Percentiles rank a stretch among this genome's conserved stretches.
phyloP scores from a whole-genome alignment of 106 monocot genomes.

The Dendrobium officinale region DNA sequence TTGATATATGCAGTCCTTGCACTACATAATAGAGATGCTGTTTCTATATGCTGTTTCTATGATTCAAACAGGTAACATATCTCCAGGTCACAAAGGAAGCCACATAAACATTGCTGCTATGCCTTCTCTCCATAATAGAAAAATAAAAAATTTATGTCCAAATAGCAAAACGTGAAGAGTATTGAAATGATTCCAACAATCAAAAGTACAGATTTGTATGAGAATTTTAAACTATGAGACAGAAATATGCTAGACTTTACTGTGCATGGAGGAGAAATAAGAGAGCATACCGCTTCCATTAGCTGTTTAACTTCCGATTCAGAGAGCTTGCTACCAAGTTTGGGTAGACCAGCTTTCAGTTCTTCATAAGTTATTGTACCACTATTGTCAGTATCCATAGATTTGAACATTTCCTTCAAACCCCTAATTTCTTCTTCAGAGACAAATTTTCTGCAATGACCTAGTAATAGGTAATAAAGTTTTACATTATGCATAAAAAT shows the following conservation, averaged over 20 bases:
- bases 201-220: no score
- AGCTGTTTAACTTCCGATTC: constrained; percentile 68
- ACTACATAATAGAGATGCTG: neutral
- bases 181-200: no score
- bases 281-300: constrained; percentile 71
- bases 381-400: constrained; percentile 80
- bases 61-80: neutral
- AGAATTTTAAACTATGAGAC: neutral
- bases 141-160: neutral
- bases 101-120: neutral
- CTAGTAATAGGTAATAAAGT: constrained; percentile 17
- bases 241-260: neutral
- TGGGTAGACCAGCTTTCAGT: constrained; percentile 75
- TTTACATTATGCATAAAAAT: constrained; percentile 3
- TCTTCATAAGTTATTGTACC: constrained; percentile 80
- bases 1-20: neutral
- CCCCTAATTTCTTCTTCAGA: constrained; percentile 89
- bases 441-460: constrained; percentile 84
- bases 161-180: neutral
- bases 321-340: constrained; percentile 74
- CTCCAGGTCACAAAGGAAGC: neutral
- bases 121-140: neutral
- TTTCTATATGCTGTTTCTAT: neutral
- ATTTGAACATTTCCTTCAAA: constrained; percentile 82
- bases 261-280: neutral